phyloP scores from a whole-genome alignment of 2,329 filamentous ascomycete species.

The Chaetomiaceae sp. region DNA sequence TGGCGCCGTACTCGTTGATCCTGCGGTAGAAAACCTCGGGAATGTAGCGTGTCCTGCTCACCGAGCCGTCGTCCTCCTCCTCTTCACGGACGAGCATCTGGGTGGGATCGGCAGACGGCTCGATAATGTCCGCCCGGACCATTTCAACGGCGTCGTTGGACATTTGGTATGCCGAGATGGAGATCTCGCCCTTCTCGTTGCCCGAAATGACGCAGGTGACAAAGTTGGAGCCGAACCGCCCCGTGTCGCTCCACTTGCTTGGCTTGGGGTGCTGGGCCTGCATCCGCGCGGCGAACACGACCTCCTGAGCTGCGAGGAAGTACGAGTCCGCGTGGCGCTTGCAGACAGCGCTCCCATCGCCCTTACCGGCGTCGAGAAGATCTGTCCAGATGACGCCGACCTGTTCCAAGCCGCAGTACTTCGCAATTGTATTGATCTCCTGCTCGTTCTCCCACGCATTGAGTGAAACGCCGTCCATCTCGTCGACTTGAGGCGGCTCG shows the following conservation, averaged over 20 bases:
- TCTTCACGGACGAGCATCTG: constrained; percentile 94
- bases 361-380: constrained; percentile 72
- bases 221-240: constrained; percentile 90
- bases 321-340: constrained; percentile 95
- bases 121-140: constrained; percentile 90
- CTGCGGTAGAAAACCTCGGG: constrained; percentile 95
- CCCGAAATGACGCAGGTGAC: constrained; percentile 96
- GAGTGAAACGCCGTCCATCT: constrained; percentile 81
- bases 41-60: constrained; percentile 76
- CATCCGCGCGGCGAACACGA: constrained; percentile 80
- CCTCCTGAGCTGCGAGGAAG: constrained; percentile 87
- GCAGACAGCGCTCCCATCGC: constrained; percentile 84
- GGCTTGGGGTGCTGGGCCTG: constrained; percentile 85
- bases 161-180: constrained; percentile 87
- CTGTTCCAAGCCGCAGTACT: constrained; percentile 77
- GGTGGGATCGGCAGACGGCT: constrained; percentile 86
- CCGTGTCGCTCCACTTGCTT: constrained; percentile 96
- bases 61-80: constrained; percentile 71
- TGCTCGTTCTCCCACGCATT: constrained; percentile 81
- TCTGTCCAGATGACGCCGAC: constrained; percentile 96
- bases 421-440: constrained; percentile 75
- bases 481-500: constrained; percentile 86
- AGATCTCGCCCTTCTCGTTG: constrained; percentile 82
- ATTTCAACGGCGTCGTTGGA: constrained; percentile 96
- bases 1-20: constrained; percentile 94